These are phyloP conservation scores for Wickerhamomyces subpelliculosus DNA, from an alignment of 805 yeast species.

Conservation along the genomic window DNA sequence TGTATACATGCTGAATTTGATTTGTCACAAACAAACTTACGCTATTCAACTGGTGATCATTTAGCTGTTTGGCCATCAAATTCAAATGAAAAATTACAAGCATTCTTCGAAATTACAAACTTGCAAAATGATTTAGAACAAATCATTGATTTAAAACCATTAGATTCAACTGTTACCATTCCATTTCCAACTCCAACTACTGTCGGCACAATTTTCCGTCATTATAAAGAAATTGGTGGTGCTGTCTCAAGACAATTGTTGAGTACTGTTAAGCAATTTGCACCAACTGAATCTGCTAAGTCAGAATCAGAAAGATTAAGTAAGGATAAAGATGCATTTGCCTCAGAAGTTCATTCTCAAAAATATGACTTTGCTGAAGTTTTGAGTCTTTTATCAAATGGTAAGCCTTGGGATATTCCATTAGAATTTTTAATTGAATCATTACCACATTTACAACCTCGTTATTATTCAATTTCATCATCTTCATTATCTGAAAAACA, in stretches of 20 bases:
- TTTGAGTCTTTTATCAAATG: constrained; percentile 52
- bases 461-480: constrained; percentile 94
- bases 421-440: constrained; percentile 80
- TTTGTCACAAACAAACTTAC: constrained; percentile 61
- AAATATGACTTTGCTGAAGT: constrained; percentile 74
- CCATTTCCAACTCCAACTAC: constrained; percentile 81
- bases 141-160: constrained; percentile 57
- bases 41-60: constrained; percentile 94
- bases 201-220: constrained; percentile 78
- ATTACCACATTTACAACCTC: constrained; percentile 78
- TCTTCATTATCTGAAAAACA: constrained; percentile 74
- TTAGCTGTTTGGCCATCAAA: constrained; percentile 93
- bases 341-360: constrained; percentile 50
- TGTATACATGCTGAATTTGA: constrained; percentile 92
- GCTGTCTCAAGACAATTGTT: constrained; percentile 88
- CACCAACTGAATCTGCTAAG: constrained; percentile 55
- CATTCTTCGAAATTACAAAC: constrained; percentile 58
- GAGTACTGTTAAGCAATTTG: constrained; percentile 66
- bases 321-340: constrained; percentile 63
- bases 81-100: constrained; percentile 64
- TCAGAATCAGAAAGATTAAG: constrained; percentile 42
- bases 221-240: constrained; percentile 87
- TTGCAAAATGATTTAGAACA: constrained; percentile 43
- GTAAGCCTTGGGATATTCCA: constrained; percentile 76
- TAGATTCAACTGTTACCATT: constrained; percentile 59